These are phyloP conservation scores for Petunia axillaris DNA, from an alignment of 257 asterid species.

Conservation along the genomic window DNA sequence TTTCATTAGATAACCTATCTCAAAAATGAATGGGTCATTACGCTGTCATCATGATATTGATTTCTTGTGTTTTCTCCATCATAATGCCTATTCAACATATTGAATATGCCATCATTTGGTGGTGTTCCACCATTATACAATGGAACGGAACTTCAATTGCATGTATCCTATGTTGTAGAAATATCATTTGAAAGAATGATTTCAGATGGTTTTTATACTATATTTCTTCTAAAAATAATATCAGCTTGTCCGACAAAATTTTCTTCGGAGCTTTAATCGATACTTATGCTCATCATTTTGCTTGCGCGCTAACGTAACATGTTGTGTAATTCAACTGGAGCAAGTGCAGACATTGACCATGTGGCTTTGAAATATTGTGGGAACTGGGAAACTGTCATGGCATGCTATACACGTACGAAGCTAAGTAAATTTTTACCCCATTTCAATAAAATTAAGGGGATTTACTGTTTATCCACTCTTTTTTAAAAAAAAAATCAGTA, in stretches of 20 bases:
- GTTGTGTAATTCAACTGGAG: background rate
- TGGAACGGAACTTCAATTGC: background rate
- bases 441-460: background rate
- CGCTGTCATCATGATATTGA: background rate
- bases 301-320: background rate
- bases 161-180: background rate
- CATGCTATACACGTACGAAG: background rate
- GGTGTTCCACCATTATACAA: background rate
- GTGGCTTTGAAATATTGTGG: too few relatives aligned
- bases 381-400: too few relatives aligned
- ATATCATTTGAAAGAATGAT: conserved; percentile 1
- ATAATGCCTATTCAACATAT: background rate
- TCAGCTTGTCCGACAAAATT: background rate
- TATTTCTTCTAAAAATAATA: background rate
- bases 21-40: conserved; percentile 7
- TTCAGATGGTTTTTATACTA: background rate
- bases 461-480: background rate
- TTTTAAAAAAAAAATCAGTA: background rate
- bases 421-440: conserved; percentile 3
- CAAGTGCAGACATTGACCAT: too few relatives aligned
- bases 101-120: conserved; percentile 1
- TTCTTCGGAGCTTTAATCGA: background rate
- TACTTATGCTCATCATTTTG: conserved; percentile 2
- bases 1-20: background rate
- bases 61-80: conserved; percentile 15